A percentile compares a stretch with the other conserved stretches of the same genome.
phyloP scores from a whole-genome alignment of 108 stramenopile species.

The Nitzschia inconspicua region DNA sequence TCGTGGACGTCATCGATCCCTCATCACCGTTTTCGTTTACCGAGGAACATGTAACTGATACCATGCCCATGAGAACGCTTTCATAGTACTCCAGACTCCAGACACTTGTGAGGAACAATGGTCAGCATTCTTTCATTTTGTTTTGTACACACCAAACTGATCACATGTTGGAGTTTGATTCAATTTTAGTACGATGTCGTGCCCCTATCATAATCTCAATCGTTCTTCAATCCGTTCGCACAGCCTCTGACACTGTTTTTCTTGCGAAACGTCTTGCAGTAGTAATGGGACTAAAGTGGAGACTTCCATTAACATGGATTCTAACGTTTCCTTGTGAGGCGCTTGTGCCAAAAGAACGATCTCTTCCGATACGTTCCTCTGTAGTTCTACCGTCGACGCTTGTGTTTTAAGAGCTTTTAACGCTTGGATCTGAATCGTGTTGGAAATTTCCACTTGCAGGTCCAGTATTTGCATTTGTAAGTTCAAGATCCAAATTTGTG shows the following conservation, averaged over 20 bases:
- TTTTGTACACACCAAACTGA: too few relatives aligned
- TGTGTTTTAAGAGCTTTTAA: not conserved
- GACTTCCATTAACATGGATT: slow-evolving; percentile 5
- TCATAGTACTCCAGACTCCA: too few relatives aligned
- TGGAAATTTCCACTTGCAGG: slow-evolving; percentile 11
- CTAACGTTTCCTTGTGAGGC: not conserved
- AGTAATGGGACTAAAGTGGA: slow-evolving; percentile 10
- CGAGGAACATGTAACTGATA: too few relatives aligned
- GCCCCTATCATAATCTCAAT: too few relatives aligned
- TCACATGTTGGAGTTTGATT: too few relatives aligned
- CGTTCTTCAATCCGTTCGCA: slow-evolving; percentile 1
- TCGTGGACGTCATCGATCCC: too few relatives aligned
- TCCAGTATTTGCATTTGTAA: slow-evolving; percentile 6
- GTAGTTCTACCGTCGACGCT: not conserved
- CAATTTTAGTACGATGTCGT: too few relatives aligned
- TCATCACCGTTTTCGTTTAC: too few relatives aligned
- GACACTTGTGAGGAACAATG: too few relatives aligned
- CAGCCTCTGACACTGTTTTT: slow-evolving; percentile 6
- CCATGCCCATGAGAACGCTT: too few relatives aligned
- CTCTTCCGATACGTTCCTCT: slow-evolving; percentile 2
- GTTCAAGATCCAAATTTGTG: slow-evolving; percentile 2
- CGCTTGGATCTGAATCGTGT: slow-evolving; percentile 6
- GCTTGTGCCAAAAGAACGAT: slow-evolving; percentile 10
- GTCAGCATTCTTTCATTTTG: too few relatives aligned
- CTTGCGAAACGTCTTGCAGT: slow-evolving; percentile 11